A percentile compares a stretch with the other conserved stretches of the same genome.
These are phyloP conservation scores for Drechslera avenae DNA, from an alignment of 2,329 filamentous ascomycete genomes.

Conservation along the genomic window DNA sequence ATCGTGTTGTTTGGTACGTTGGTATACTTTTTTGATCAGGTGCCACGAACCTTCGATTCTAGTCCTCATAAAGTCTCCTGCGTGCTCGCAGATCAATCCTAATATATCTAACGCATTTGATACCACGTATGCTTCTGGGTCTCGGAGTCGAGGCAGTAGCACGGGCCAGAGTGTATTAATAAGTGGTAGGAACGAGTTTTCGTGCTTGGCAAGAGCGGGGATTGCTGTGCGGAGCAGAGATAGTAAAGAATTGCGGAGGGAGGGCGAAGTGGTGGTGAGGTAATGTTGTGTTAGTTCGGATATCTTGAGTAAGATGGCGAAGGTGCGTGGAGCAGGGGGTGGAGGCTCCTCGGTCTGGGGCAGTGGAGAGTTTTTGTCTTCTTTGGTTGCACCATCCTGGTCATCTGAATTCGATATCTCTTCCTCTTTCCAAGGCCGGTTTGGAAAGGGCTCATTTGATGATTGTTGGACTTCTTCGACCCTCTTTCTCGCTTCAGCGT, in stretches of 20 bases:
- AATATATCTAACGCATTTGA: conserved; percentile 74
- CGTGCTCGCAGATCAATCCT: conserved; percentile 68
- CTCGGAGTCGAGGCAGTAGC: conserved; percentile 69
- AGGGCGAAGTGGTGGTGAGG: conserved; percentile 80
- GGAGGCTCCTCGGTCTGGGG: conserved; percentile 53
- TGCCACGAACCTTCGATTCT: conserved; percentile 77
- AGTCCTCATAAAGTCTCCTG: conserved; percentile 79
- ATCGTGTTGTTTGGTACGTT: conserved; percentile 21
- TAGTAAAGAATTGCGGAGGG: conserved; percentile 78
- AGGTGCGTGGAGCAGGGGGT: conserved; percentile 74
- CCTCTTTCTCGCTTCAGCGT: conserved; percentile 32
- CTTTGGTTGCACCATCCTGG: conserved; percentile 39
- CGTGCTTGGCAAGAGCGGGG: conserved; percentile 72
- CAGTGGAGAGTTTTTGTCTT: conserved; percentile 35
- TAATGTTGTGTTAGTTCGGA: conserved; percentile 86
- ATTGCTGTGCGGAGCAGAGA: conserved; percentile 75
- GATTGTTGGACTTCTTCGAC: conserved; percentile 33
- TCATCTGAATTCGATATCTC: conserved; percentile 37
- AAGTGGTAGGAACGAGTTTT: conserved; percentile 84
- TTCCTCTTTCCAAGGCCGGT: conserved; percentile 43
- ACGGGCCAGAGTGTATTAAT: conserved; percentile 93
- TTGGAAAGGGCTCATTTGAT: conserved; percentile 31
- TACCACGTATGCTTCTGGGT: conserved; percentile 70
- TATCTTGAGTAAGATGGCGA: conserved; percentile 80
- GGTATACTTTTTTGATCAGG: conserved; percentile 50